Conservation (phyloP, 2,329 filamentous ascomycete species). For the Graphium sp. region DNA sequence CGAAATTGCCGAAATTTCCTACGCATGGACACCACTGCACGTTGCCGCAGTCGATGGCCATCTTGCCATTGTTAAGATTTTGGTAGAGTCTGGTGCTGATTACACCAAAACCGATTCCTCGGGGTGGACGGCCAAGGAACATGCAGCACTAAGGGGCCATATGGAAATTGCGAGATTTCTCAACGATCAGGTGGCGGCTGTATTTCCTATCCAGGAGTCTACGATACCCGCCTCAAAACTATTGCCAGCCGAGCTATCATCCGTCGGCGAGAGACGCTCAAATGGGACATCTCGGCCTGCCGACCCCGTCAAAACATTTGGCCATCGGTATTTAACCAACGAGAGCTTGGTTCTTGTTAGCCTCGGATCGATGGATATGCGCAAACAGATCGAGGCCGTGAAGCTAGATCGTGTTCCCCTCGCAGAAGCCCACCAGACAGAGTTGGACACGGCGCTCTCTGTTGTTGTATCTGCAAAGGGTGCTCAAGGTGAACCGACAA, state of each 20-base stretch:
- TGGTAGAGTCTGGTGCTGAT: constrained; percentile 66
- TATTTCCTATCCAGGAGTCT: constrained; percentile 7
- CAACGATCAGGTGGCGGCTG: constrained; percentile 12
- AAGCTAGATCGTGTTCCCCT: constrained; percentile 79
- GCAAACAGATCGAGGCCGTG: constrained; percentile 66
- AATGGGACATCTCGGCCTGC: constrained; percentile 33
- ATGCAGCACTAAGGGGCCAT: constrained; percentile 80
- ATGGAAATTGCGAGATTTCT: constrained; percentile 62
- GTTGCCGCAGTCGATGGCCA: constrained; percentile 85
- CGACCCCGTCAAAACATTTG: constrained; percentile 86
- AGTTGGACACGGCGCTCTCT: constrained; percentile 86
- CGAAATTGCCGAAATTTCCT: constrained; percentile 66
- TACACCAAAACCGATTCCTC: constrained; percentile 63
- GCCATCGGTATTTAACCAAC: constrained; percentile 82
- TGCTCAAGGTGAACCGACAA: constrained; percentile 70
- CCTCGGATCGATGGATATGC: constrained; percentile 85
- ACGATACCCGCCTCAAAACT: constrained; percentile 6
- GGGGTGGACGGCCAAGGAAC: constrained; percentile 88
- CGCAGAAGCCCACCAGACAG: constrained; percentile 74
- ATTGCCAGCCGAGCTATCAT: constrained; percentile 32
- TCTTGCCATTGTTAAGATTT: constrained; percentile 53
- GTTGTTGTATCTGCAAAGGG: constrained; percentile 77
- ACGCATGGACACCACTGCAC: constrained; percentile 90
- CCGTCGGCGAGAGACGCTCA: constrained; percentile 42
- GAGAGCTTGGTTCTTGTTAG: constrained; percentile 85